Conservation (phyloP, 805 yeast species). For the Starmerella powellii region DNA sequence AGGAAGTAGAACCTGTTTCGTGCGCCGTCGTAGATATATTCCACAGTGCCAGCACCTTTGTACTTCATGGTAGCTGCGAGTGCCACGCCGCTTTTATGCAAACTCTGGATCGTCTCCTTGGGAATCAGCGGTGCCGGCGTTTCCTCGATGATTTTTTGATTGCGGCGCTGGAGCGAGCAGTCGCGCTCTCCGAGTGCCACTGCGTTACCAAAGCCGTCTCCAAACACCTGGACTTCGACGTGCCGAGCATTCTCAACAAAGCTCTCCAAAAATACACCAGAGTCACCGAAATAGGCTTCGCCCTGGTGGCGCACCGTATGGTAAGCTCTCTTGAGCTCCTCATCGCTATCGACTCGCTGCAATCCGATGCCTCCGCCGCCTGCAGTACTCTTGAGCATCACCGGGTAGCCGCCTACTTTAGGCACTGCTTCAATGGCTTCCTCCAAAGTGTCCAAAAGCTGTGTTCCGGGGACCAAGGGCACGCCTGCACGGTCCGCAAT, state of each 20-base stretch:
- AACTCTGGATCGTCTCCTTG: conserved; percentile 54
- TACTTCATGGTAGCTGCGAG: conserved; percentile 74
- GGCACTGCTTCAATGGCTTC: conserved; percentile 72
- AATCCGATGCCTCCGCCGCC: conserved; percentile 99
- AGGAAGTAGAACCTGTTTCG: conserved; percentile 86
- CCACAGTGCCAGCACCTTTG: conserved; percentile 96
- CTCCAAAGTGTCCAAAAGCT: conserved; percentile 52
- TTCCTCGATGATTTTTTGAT: conserved; percentile 92
- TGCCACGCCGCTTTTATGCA: conserved; percentile 77
- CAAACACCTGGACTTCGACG: conserved; percentile 92
- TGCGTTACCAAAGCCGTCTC: conserved; percentile 89
- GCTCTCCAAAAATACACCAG: conserved; percentile 90
- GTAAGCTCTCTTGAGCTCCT: conserved; percentile 72
- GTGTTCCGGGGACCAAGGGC: conserved; percentile 96
- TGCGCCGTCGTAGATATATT: conserved; percentile 76
- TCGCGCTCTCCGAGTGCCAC: conserved; percentile 95
- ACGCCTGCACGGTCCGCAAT: conserved; percentile 86
- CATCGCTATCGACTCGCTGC: conserved; percentile 77
- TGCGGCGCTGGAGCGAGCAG: conserved; percentile 93
- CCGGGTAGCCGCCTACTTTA: conserved; percentile 57
- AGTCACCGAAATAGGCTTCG: conserved; percentile 79
- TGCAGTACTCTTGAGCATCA: conserved; percentile 95
- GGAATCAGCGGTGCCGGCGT: conserved; percentile 96
- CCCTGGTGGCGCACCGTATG: conserved; percentile 92
- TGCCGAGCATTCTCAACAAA: conserved; percentile 93